Evolutionary conservation across 306 rosid species (phyloP).

Genomic region (Inga oerstediana): DNA sequence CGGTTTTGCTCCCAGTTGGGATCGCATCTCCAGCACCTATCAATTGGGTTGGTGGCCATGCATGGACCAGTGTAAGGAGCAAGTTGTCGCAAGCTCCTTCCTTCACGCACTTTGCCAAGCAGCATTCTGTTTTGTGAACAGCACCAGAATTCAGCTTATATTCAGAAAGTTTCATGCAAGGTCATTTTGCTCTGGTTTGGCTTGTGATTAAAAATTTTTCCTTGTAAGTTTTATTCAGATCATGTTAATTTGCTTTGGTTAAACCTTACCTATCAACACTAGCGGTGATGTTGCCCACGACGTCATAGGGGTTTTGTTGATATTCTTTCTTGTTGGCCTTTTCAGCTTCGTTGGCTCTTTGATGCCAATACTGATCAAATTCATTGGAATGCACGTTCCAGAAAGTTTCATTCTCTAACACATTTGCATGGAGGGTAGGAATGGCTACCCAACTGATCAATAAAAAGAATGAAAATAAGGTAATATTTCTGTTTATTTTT

Average conservation of each 20-base stretch:
- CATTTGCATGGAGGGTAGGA: constrained; percentile 40
- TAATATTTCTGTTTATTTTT: not conserved
- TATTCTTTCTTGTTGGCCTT: constrained; percentile 31
- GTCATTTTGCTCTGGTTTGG: not conserved
- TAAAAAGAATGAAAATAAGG: constrained; percentile 19
- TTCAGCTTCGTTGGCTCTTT: constrained; percentile 41
- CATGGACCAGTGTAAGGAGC: constrained; percentile 28
- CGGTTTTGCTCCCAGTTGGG: constrained; percentile 66
- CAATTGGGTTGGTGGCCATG: constrained; percentile 73
- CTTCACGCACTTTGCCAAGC: not conserved
- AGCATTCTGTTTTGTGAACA: constrained; percentile 37
- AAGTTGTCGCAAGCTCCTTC: constrained; percentile 44
- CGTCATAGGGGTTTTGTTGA: constrained; percentile 41
- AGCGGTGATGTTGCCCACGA: constrained; percentile 43
- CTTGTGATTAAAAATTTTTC: not conserved
- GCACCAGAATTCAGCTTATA: not conserved
- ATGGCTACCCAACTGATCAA: constrained; percentile 29
- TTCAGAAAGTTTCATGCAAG: not conserved
- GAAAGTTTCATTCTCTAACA: constrained; percentile 3
- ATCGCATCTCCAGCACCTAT: constrained; percentile 85
- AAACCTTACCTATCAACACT: constrained; percentile 48
- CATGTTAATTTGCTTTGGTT: not conserved
- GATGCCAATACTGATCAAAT: constrained; percentile 61
- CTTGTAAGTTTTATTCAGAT: not conserved
- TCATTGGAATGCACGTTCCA: not conserved